A percentile compares a stretch with the other conserved stretches of the same genome.
Conservation (phyloP, 192 early-diverging fungal species). For the Lobosporangium transversale region DNA sequence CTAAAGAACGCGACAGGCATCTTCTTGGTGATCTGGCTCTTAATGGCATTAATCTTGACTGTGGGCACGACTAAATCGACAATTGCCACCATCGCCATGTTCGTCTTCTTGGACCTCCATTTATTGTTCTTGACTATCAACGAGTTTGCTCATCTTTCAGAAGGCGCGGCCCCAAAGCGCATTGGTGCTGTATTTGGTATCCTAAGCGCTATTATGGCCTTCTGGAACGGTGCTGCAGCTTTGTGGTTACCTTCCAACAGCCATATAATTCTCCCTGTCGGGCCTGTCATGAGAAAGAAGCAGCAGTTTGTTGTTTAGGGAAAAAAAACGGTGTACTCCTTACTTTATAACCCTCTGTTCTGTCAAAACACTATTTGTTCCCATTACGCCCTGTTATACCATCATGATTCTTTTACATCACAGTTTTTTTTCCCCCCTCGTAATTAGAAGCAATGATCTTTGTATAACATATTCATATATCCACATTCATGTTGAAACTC, state of each 20-base stretch:
- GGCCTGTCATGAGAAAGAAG: constrained; percentile 14
- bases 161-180: constrained; percentile 5
- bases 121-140: constrained; percentile 67
- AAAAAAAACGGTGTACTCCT: too few relatives aligned
- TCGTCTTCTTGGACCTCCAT: constrained; percentile 61
- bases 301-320: constrained; percentile 15
- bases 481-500: too few relatives aligned
- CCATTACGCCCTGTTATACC: too few relatives aligned
- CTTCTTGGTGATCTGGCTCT: constrained; percentile 62
- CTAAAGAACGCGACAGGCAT: constrained; percentile 61
- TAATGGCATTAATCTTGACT: constrained; percentile 38
- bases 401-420: too few relatives aligned
- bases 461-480: too few relatives aligned
- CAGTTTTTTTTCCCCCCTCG: too few relatives aligned
- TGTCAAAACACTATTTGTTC: too few relatives aligned
- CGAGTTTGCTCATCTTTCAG: constrained; percentile 26
- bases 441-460: too few relatives aligned
- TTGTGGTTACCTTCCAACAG: constrained; percentile 39
- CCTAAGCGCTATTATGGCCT: constrained; percentile 31
- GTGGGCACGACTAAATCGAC: constrained; percentile 39
- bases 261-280: constrained; percentile 39
- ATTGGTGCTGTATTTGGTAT: constrained; percentile 35
- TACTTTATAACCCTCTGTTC: too few relatives aligned
- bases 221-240: constrained; percentile 41
- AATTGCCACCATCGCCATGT: constrained; percentile 61